Evolutionary conservation across 371 early-diverging fungal genomes (phyloP).

Genomic region (Mortierella sp.): DNA sequence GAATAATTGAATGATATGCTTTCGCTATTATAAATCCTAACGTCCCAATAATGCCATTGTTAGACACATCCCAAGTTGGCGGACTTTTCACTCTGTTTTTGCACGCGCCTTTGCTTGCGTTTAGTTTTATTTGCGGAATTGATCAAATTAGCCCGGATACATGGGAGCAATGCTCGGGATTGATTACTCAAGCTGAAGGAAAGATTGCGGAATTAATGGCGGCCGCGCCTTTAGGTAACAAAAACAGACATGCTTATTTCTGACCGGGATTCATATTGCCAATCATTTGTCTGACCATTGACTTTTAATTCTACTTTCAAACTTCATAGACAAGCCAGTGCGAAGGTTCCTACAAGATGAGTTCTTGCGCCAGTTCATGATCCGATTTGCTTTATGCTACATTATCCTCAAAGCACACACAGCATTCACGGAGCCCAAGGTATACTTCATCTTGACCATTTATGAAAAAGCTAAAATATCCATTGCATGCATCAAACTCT

Average conservation of each 20-base stretch:
- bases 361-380: conserved; percentile 88
- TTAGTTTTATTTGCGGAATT: conserved; percentile 78
- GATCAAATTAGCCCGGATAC: conserved; percentile 66
- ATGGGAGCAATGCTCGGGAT: conserved; percentile 70
- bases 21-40: neutral
- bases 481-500: neutral
- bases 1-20: neutral
- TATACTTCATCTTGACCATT: conserved; percentile 27
- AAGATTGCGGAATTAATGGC: conserved; percentile 68
- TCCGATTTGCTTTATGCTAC: conserved; percentile 85
- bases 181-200: conserved; percentile 65
- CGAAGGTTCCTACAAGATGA: conserved; percentile 89
- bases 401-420: conserved; percentile 74
- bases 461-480: neutral
- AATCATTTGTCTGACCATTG: too few species aligned
- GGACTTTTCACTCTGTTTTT: conserved; percentile 93
- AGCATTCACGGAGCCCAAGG: conserved; percentile 74
- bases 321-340: conserved; percentile 52
- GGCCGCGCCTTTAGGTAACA: conserved; percentile 62
- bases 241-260: neutral
- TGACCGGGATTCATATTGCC: too few species aligned
- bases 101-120: conserved; percentile 83
- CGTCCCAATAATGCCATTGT: neutral
- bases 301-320: neutral
- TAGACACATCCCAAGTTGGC: conserved; percentile 86